Evolutionary conservation across 1,139 yeast genomes (phyloP).

Genomic region (Sugiyamaella xylanicola): DNA sequence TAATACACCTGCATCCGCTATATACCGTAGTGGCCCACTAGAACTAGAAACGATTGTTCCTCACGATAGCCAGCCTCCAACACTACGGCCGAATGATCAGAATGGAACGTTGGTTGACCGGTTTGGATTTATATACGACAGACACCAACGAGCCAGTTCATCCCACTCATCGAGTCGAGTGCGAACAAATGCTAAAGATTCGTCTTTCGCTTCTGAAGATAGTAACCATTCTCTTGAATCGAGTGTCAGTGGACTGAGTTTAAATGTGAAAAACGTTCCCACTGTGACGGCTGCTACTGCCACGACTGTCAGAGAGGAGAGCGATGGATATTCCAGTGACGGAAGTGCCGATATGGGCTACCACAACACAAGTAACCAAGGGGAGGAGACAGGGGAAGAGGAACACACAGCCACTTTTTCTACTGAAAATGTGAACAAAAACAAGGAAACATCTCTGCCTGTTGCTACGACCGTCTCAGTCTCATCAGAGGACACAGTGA

Average conservation of each 20-base stretch:
- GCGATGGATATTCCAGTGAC: not conserved
- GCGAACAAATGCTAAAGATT: not conserved
- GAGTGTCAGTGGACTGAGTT: constrained; percentile 24
- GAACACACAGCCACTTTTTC: no score
- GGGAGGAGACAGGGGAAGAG: not conserved
- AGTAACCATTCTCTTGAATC: constrained; percentile 7
- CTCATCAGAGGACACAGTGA: no score
- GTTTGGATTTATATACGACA: constrained; percentile 51
- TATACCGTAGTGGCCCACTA: constrained; percentile 44
- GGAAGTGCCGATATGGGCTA: not conserved
- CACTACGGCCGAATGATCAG: constrained; percentile 38
- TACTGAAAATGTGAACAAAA: no score
- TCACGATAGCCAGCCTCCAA: constrained; percentile 43
- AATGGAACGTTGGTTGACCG: constrained; percentile 46
- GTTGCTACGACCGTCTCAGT: no score
- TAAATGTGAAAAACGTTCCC: constrained; percentile 13
- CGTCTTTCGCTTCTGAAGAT: not conserved
- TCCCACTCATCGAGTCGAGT: not conserved
- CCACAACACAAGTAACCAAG: not conserved
- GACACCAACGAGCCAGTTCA: constrained; percentile 8
- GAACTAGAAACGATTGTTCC: constrained; percentile 51
- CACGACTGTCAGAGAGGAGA: constrained; percentile 3
- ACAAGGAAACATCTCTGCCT: no score
- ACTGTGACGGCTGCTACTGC: constrained; percentile 13
- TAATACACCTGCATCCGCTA: constrained; percentile 9